Base-by-base conservation (phyloP, 371 early-diverging fungal species). In the Zopfochytrium polystomum region DNA sequence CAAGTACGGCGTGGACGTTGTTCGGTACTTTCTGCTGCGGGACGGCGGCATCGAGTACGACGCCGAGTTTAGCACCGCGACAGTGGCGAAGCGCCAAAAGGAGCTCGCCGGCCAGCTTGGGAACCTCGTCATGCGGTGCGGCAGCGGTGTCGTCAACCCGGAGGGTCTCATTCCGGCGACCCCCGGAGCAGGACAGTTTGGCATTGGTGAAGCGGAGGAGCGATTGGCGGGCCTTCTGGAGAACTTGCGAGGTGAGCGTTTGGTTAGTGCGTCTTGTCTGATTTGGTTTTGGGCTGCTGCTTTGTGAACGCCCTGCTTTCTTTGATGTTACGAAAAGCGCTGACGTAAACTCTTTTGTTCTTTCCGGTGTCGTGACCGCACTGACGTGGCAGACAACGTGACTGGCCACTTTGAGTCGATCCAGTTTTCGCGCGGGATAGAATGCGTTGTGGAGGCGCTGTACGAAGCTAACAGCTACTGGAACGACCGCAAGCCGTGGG, bases 1-100 rank as follows among this genome's bases (percentile, higher is more conserved):
- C 13, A 66, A 68, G 13, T 95, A 81, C 62, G 95, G 95, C 6
- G 83, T 85, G 2, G 96, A 96, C 64, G 71, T 92, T 9, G 83
- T 95, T 22, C 85, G 96, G n/a, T 97, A 89, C 61, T 95, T 85
- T 66, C 75, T 97, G 52, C 81, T 94, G 62, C 84, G 91, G 27
- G 90, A 94, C 76, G 95, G 96, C 22, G 91, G 92, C 0, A 74
- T 93, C 26, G 84, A 80, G n/a, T 80, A 90, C 58, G 93, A 92
- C 65, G 82, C 86, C 80, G 96, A 92, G 58, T 93, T 90, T 60
- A 87, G 90, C 0, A 73, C 80, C 0, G 80, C 77, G 2, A 74
- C 80, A 59, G 80, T 95, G 26, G 55, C 70, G 20, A 80, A 69
- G 53, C 75, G 91, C 31, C 90, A 92, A 70, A 81, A 77, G 42